Conservation (phyloP, 2,329 filamentous ascomycete genomes). For the Leptographium wingfieldii region DNA sequence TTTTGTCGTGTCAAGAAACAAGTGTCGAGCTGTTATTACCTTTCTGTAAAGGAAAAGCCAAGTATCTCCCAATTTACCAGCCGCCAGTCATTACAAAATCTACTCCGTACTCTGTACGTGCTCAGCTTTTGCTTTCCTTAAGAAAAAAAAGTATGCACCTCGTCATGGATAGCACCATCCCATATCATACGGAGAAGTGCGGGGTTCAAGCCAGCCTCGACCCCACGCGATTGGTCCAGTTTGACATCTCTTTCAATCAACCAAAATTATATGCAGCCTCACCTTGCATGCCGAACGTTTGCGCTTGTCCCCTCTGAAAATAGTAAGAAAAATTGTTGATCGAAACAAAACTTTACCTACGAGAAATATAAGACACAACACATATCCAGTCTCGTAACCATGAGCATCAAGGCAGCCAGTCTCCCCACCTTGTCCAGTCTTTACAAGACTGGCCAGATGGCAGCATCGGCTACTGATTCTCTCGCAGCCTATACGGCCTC, state of each 20-base stretch:
- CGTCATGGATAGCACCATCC: too few relatives aligned
- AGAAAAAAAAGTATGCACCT: too few relatives aligned
- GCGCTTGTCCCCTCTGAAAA: neutral
- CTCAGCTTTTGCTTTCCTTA: too few relatives aligned
- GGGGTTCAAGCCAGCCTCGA: neutral
- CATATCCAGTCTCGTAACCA: neutral
- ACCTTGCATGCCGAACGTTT: neutral
- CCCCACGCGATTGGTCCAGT: neutral
- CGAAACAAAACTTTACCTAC: too few relatives aligned
- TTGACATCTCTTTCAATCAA: neutral
- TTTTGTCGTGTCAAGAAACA: too few relatives aligned
- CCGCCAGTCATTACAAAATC: too few relatives aligned
- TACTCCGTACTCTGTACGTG: too few relatives aligned
- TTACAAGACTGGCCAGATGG: neutral
- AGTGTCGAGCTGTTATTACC: too few relatives aligned
- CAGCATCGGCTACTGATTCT: too few relatives aligned
- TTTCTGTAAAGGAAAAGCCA: too few relatives aligned
- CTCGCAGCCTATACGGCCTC: conserved; percentile 20
- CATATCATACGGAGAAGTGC: neutral
- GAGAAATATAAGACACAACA: neutral
- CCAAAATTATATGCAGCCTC: neutral
- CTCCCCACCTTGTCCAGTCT: neutral
- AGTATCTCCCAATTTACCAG: too few relatives aligned
- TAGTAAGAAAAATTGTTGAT: neutral
- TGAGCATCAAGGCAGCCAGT: neutral